Percentiles rank a stretch among this genome's conserved stretches.
These are phyloP conservation scores for Scheffersomyces illinoinensis DNA, from an alignment of 1,139 yeast species.

Conservation along the genomic window DNA sequence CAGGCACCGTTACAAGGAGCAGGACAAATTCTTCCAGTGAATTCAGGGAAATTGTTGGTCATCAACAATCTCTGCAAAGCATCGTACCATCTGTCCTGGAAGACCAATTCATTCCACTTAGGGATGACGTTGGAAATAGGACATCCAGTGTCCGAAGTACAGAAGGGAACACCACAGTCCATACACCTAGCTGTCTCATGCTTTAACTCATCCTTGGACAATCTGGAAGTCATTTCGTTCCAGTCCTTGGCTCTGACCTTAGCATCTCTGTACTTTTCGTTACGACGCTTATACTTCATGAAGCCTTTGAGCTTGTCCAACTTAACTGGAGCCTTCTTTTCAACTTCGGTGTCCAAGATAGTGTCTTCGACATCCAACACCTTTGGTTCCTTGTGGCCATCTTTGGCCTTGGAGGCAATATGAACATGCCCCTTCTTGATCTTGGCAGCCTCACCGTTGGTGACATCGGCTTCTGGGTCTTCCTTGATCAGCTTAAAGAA, in stretches of 20 bases:
- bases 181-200: constrained; percentile 98
- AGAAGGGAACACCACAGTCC: constrained; percentile 99
- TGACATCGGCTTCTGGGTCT: constrained; percentile 83
- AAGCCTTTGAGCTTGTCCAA: constrained; percentile 87
- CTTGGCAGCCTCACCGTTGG: constrained; percentile 77
- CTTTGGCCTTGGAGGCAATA: constrained; percentile 26
- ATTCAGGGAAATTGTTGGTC: constrained; percentile 99
- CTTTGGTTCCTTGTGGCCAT: constrained; percentile 68
- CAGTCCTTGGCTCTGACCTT: constrained; percentile 82
- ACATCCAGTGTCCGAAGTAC: constrained; percentile 97
- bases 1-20: constrained; percentile 99
- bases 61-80: constrained; percentile 89
- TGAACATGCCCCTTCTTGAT: constrained; percentile 50
- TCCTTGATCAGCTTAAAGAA: constrained; percentile 70
- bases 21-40: constrained; percentile 97
- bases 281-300: constrained; percentile 88
- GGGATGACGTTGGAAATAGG: constrained; percentile 97
- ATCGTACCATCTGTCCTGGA: constrained; percentile 92
- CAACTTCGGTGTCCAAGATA: constrained; percentile 64
- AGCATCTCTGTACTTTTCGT: constrained; percentile 82
- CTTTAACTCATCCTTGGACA: constrained; percentile 82
- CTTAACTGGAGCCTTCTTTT: constrained; percentile 61
- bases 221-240: constrained; percentile 84
- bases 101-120: constrained; percentile 95
- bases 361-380: constrained; percentile 90